Percentiles rank a stretch among this genome's conserved stretches.
Conservation (phyloP, 306 rosid species). For the Senna siamea region DNA sequence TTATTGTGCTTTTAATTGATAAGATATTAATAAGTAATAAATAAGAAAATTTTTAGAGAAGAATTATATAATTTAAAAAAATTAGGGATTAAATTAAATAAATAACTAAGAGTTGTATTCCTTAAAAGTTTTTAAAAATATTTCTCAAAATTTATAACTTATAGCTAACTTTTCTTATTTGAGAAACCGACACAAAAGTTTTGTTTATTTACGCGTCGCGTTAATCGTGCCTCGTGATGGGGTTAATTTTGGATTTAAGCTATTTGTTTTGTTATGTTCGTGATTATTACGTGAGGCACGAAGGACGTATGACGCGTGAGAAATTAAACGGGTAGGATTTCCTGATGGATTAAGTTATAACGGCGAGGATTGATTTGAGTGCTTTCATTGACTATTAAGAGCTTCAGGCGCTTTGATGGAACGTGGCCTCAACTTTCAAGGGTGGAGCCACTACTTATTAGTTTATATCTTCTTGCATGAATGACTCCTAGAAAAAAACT, state of each 20-base stretch:
- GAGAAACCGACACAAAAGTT: not conserved
- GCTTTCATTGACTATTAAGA: not conserved
- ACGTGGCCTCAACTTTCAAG: not conserved
- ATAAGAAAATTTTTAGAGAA: too few species aligned
- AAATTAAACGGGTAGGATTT: not conserved
- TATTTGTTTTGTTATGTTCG: not conserved
- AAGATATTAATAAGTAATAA: too few species aligned
- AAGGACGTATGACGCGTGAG: not conserved
- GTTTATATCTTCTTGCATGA: not conserved
- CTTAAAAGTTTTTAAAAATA: too few species aligned
- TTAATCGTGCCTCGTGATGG: slow-evolving; percentile 52
- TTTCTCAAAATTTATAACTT: too few species aligned
- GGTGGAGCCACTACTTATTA: not conserved
- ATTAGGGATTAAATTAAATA: too few species aligned
- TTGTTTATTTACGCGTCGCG: slow-evolving; percentile 43
- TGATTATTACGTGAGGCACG: not conserved
- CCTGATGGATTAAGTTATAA: not conserved
- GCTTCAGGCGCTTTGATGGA: not conserved
- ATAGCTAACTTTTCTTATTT: not conserved
- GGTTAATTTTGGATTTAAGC: slow-evolving; percentile 31
- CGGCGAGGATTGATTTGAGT: not conserved
- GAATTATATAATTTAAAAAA: too few species aligned
- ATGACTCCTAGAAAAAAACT: too few species aligned
- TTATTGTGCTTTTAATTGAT: too few species aligned
- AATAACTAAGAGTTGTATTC: too few species aligned